A percentile compares a stretch with the other conserved stretches of the same genome.
These are phyloP conservation scores for Rhodotorula glutinis DNA, from an alignment of 1,284 basidiomycete genomes.

Conservation along the genomic window DNA sequence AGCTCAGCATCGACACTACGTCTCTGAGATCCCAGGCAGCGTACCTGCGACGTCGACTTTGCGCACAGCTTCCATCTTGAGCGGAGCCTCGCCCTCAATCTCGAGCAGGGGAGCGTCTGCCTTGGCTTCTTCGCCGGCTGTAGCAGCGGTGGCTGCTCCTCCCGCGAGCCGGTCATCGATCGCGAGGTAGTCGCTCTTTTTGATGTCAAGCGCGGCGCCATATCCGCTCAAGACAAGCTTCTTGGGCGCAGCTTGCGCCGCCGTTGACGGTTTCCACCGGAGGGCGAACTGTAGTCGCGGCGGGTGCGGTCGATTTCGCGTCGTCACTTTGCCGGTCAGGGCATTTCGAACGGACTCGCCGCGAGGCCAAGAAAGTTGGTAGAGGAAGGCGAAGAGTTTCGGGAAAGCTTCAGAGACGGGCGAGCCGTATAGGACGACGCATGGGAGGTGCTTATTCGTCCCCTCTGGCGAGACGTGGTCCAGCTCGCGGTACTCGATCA, in stretches of 20 bases:
- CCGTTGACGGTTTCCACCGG: constrained; percentile 45
- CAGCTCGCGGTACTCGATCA: constrained; percentile 54
- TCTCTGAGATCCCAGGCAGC: not conserved
- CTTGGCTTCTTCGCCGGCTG: constrained; percentile 35
- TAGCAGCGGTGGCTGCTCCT: not conserved
- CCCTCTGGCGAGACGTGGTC: constrained; percentile 62
- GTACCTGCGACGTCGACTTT: constrained; percentile 33
- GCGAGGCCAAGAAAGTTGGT: constrained; percentile 17
- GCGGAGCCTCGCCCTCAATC: constrained; percentile 8
- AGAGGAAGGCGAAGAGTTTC: constrained; percentile 21
- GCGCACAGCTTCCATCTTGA: constrained; percentile 35
- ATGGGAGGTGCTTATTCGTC: constrained; percentile 66
- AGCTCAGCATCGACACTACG: too few relatives aligned
- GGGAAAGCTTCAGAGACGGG: constrained; percentile 42
- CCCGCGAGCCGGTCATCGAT: constrained; percentile 69
- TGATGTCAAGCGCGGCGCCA: constrained; percentile 85
- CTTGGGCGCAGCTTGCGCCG: not conserved
- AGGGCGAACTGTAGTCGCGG: constrained; percentile 25
- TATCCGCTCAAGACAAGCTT: constrained; percentile 70
- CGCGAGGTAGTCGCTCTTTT: constrained; percentile 95
- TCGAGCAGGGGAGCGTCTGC: constrained; percentile 42
- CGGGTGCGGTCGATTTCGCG: constrained; percentile 3
- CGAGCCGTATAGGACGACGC: constrained; percentile 69
- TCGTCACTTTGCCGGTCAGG: not conserved
- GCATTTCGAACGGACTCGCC: constrained; percentile 44